Percentiles rank a stretch among this genome's conserved stretches.
Evolutionary conservation across 2,329 filamentous ascomycete genomes (phyloP).

Genomic region (Fusarium papillatum): DNA sequence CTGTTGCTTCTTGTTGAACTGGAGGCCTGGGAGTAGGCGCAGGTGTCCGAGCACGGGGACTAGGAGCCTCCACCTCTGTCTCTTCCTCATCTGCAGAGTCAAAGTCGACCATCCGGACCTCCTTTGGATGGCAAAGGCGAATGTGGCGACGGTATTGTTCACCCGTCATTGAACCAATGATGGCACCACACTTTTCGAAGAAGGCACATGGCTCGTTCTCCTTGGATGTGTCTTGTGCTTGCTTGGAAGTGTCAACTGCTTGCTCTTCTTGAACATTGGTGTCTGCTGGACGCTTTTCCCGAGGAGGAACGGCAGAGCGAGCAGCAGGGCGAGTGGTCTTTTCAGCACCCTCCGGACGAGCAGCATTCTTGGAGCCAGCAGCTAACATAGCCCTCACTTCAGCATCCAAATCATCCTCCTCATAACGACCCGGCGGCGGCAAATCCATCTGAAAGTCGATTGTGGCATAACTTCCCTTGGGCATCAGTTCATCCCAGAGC

Average conservation of each 20-base stretch:
- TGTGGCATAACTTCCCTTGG: not conserved
- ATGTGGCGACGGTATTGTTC: constrained; percentile 24
- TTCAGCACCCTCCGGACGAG: not conserved
- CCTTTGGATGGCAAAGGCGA: not conserved
- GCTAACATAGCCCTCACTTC: not conserved
- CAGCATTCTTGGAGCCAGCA: not conserved
- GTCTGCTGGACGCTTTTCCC: not conserved
- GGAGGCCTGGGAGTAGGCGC: not conserved
- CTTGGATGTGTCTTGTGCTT: not conserved
- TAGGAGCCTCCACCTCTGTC: not conserved
- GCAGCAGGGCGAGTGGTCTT: not conserved
- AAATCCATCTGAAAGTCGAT: not conserved
- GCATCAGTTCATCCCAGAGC: constrained; percentile 33
- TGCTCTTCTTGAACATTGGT: not conserved
- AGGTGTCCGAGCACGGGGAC: not conserved
- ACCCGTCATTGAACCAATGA: constrained; percentile 13
- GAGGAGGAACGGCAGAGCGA: not conserved
- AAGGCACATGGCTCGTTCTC: constrained; percentile 15
- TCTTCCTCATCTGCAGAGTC: constrained; percentile 2
- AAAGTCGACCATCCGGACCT: not conserved
- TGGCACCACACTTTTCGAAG: constrained; percentile 28
- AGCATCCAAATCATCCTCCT: not conserved
- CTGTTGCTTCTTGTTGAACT: not conserved
- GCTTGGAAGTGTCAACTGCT: not conserved
- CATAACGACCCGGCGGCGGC: not conserved